These are phyloP conservation scores for Rubroboletus pulcherrimus DNA, from an alignment of 768 basidiomycete genomes.

Conservation along the genomic window DNA sequence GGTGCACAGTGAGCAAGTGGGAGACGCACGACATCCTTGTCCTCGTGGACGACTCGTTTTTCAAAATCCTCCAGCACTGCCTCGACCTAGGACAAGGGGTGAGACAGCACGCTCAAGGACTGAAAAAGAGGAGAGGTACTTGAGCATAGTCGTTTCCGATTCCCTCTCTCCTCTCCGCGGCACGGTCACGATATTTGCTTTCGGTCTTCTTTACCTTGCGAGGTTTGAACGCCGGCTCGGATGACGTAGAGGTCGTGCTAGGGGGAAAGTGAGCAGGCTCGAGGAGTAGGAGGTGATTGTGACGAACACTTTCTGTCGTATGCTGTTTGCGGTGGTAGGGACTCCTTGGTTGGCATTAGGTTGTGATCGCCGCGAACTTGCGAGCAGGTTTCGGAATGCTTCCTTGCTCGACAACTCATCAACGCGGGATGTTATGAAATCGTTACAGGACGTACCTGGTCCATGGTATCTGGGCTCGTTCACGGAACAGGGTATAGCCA, in stretches of 20 bases:
- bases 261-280: neutral
- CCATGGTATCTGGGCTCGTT: constrained; percentile 16
- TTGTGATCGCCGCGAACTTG: constrained; percentile 30
- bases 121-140: constrained; percentile 34
- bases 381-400: constrained; percentile 53
- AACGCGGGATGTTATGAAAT: neutral
- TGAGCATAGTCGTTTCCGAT: constrained; percentile 70
- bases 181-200: constrained; percentile 67
- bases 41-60: constrained; percentile 52
- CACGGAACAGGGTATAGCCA: neutral
- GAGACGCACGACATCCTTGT: constrained; percentile 53
- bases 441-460: constrained; percentile 20
- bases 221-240: constrained; percentile 74
- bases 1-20: neutral
- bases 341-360: constrained; percentile 6
- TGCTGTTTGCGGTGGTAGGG: neutral
- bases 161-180: constrained; percentile 67
- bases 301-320: constrained; percentile 19
- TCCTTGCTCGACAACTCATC: constrained; percentile 38
- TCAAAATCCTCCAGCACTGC: constrained; percentile 82
- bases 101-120: neutral
- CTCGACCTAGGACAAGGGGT: constrained; percentile 51
- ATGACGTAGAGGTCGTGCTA: constrained; percentile 48
- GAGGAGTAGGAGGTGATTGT: neutral
- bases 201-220: constrained; percentile 68